Conservation (phyloP, 2,329 filamentous ascomycete genomes). For the Aureobasidium leucospermi region DNA sequence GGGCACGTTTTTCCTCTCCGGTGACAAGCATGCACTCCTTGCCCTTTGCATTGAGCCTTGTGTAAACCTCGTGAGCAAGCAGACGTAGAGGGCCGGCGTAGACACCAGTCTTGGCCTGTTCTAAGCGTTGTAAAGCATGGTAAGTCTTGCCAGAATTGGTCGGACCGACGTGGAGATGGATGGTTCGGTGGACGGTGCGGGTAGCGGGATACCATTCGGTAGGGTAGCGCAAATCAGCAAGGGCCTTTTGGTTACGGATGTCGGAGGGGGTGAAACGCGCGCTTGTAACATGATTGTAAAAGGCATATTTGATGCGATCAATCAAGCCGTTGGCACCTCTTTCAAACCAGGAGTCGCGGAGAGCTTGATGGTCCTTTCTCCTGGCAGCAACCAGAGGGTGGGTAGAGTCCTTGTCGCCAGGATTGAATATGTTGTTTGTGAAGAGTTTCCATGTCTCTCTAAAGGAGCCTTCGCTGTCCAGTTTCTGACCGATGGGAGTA, state of each 20-base stretch:
- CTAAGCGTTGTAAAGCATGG: conserved; percentile 77
- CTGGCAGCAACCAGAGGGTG: not conserved
- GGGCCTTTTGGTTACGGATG: conserved; percentile 51
- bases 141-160: conserved; percentile 99
- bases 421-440: conserved; percentile 9
- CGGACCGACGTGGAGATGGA: conserved; percentile 91
- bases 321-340: conserved; percentile 23
- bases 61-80: conserved; percentile 89
- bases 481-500: conserved; percentile 25
- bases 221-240: conserved; percentile 82
- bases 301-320: conserved; percentile 52
- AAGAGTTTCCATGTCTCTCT: conserved; percentile 23
- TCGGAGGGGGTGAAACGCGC: conserved; percentile 50
- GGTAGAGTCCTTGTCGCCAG: not conserved
- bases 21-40: conserved; percentile 74
- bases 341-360: conserved; percentile 5
- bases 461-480: conserved; percentile 23
- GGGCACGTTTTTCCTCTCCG: conserved; percentile 70
- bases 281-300: conserved; percentile 58
- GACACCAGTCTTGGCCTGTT: conserved; percentile 66
- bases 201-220: conserved; percentile 89
- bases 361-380: not conserved
- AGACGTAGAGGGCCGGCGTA: conserved; percentile 87
- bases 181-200: conserved; percentile 67
- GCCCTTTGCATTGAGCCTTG: conserved; percentile 73